Evolutionary conservation across 768 basidiomycete genomes (phyloP).

Genomic region (Boletus vinaceobasis): DNA sequence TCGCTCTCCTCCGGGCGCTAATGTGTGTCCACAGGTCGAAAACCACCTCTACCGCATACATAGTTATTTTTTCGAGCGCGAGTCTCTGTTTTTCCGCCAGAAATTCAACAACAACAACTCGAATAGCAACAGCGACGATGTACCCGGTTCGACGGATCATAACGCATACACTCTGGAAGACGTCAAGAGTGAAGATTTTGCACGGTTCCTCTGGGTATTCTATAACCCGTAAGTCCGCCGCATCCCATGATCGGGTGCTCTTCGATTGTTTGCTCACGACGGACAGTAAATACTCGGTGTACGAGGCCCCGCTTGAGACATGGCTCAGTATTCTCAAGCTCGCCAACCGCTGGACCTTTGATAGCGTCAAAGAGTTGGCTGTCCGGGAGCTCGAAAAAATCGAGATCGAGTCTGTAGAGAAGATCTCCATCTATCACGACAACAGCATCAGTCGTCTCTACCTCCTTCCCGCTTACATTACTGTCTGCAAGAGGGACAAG

Average conservation of each 20-base stretch:
- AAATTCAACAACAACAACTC: constrained; percentile 30
- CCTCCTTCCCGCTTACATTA: constrained; percentile 35
- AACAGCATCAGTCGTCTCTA: constrained; percentile 33
- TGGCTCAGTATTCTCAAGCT: constrained; percentile 42
- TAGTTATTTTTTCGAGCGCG: constrained; percentile 60
- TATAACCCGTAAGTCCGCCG: constrained; percentile 52
- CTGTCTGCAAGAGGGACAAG: constrained; percentile 36
- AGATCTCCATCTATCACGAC: constrained; percentile 38
- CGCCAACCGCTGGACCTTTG: constrained; percentile 41
- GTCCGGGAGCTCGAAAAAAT: constrained; percentile 39
- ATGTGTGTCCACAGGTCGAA: constrained; percentile 45
- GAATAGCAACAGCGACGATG: constrained; percentile 27
- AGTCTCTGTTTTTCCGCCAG: constrained; percentile 47
- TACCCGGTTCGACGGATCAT: constrained; percentile 37
- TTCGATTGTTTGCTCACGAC: neutral
- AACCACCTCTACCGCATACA: constrained; percentile 56
- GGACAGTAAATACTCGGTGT: constrained; percentile 35
- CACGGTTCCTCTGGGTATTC: constrained; percentile 58
- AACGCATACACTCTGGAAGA: constrained; percentile 45
- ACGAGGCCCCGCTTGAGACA: constrained; percentile 37
- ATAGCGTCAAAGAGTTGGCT: constrained; percentile 36
- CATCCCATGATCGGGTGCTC: neutral
- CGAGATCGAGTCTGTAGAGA: constrained; percentile 33
- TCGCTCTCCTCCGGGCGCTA: constrained; percentile 5
- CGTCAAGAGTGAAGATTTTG: constrained; percentile 46